phyloP scores from a whole-genome alignment of 192 early-diverging fungal genomes.

The Jimgerdemannia flammicorona region DNA sequence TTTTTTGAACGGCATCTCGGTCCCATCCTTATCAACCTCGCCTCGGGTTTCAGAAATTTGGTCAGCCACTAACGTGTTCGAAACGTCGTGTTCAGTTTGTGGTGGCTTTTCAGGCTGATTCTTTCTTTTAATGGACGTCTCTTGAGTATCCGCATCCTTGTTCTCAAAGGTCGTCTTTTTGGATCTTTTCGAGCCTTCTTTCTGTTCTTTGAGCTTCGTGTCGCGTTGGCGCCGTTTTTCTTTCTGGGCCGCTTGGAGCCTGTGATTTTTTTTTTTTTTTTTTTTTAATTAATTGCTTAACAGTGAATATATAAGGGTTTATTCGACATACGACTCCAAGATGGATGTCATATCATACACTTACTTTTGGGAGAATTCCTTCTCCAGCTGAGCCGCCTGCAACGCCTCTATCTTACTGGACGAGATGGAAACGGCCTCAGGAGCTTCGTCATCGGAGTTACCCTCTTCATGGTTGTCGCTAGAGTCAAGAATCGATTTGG shows the following conservation, averaged over 20 bases:
- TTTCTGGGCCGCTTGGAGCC: slow-evolving; percentile 13
- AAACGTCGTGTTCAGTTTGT: background rate
- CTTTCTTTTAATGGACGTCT: background rate
- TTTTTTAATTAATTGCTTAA: no score
- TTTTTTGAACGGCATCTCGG: slow-evolving; percentile 1
- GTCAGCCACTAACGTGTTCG: background rate
- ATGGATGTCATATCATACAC: background rate
- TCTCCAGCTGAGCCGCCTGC: slow-evolving; percentile 11
- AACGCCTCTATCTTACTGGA: slow-evolving; percentile 8
- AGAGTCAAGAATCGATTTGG: background rate
- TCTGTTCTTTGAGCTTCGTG: slow-evolving; percentile 31
- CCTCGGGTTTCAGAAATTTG: background rate
- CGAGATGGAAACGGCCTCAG: slow-evolving; percentile 27
- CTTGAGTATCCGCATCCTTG: background rate
- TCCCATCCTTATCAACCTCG: background rate
- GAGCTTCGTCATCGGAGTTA: slow-evolving; percentile 28
- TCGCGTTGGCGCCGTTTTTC: slow-evolving; percentile 35
- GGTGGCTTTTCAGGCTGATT: background rate
- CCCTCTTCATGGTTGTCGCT: background rate
- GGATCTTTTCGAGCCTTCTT: slow-evolving; percentile 18
- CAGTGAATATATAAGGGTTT: no score
- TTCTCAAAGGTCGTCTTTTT: slow-evolving; percentile 1
- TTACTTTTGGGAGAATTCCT: slow-evolving; percentile 26
- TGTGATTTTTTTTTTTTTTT: background rate
- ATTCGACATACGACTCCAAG: background rate